These are phyloP conservation scores for Cymbopogon citratus DNA, from an alignment of 176 grass and related monocot genomes.

Conservation along the genomic window DNA sequence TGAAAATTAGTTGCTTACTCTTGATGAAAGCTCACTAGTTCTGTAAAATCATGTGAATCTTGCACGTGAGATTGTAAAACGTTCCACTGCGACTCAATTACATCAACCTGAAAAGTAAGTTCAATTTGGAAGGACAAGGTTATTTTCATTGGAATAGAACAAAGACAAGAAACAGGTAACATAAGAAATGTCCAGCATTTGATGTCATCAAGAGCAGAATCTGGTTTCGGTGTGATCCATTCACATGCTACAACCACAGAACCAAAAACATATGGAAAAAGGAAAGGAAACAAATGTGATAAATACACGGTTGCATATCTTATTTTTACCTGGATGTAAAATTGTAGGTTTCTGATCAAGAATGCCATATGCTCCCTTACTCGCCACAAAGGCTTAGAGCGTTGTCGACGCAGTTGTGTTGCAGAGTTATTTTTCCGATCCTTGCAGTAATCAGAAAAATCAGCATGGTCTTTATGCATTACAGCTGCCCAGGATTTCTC, in stretches of 20 bases:
- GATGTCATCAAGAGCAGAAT: neutral
- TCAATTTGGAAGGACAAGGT: neutral
- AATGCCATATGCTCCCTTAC: constrained; percentile 99
- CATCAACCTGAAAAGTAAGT: constrained; percentile 69
- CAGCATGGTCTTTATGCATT: constrained; percentile 95
- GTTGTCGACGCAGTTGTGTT: constrained; percentile 47
- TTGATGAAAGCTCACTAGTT: constrained; percentile 96
- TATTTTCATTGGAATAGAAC: neutral
- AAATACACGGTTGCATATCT: neutral
- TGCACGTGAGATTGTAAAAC: constrained; percentile 91
- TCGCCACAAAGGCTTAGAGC: constrained; percentile 86
- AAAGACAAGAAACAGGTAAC: neutral
- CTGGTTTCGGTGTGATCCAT: neutral
- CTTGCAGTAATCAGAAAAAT: constrained; percentile 86
- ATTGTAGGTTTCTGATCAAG: constrained; percentile 96
- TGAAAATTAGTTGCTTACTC: constrained; percentile 51
- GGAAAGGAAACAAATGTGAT: neutral
- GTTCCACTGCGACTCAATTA: constrained; percentile 99
- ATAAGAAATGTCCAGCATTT: neutral
- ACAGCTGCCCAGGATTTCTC: constrained; percentile 98
- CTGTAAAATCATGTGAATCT: constrained; percentile 98
- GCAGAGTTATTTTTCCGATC: constrained; percentile 57
- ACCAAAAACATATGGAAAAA: constrained; percentile 3
- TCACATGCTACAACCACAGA: neutral
- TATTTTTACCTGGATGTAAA: constrained; percentile 83